These are phyloP conservation scores for Podospora conica DNA, from an alignment of 495 filamentous ascomycete genomes.

Conservation along the genomic window DNA sequence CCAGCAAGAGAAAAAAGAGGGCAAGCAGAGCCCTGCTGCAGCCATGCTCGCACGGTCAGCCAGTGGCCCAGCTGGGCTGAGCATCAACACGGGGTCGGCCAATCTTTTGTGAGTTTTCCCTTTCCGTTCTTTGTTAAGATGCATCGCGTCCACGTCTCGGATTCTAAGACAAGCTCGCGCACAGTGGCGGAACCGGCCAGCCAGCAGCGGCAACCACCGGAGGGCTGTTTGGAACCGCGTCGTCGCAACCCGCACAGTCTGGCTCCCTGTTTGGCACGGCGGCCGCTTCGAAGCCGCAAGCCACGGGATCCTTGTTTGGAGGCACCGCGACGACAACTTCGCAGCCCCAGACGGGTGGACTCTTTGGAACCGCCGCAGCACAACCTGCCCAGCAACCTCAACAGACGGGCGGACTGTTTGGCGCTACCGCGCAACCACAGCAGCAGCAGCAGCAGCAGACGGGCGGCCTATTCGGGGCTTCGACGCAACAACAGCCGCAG, in stretches of 20 bases:
- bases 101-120: constrained; percentile 54
- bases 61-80: constrained; percentile 63
- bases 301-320: constrained; percentile 20
- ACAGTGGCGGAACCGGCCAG: constrained; percentile 38
- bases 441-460: constrained; percentile 28
- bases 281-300: constrained; percentile 20
- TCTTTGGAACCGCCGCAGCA: constrained; percentile 17
- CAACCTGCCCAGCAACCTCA: constrained; percentile 11
- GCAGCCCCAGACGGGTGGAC: constrained; percentile 28
- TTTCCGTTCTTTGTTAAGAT: neutral
- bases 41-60: constrained; percentile 53
- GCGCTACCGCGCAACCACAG: constrained; percentile 9
- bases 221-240: constrained; percentile 42
- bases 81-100: constrained; percentile 70
- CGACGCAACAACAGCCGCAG: constrained; percentile 20
- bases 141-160: constrained; percentile 1
- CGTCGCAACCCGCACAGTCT: constrained; percentile 28
- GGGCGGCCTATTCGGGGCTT: constrained; percentile 27
- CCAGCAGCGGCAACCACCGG: constrained; percentile 36
- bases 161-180: constrained; percentile 2
- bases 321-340: constrained; percentile 11
- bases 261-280: constrained; percentile 50
- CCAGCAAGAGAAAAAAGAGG: neutral
- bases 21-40: constrained; percentile 9
- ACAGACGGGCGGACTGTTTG: constrained; percentile 16